Evolutionary conservation across 1,284 basidiomycete genomes (phyloP).

Genomic region (Tausonia pullulans): DNA sequence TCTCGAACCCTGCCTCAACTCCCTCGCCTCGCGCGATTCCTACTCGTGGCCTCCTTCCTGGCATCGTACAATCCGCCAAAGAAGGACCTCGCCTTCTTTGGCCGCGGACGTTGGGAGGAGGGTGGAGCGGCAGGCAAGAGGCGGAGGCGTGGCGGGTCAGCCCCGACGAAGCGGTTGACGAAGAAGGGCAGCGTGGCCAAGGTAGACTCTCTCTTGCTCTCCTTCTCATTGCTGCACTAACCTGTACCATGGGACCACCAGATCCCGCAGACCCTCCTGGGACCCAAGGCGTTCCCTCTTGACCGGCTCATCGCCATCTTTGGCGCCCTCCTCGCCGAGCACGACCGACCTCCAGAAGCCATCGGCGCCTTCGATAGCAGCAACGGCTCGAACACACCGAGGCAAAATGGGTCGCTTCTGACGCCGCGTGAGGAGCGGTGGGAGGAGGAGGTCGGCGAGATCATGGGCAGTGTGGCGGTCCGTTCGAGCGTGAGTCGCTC

Average conservation of each 20-base stretch:
- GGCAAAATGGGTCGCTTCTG: too few relatives aligned
- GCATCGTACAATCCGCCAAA: conserved; percentile 77
- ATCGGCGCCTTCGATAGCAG: too few relatives aligned
- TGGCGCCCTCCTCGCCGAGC: conserved; percentile 69
- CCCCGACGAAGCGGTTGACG: background rate
- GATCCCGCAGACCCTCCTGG: conserved; percentile 66
- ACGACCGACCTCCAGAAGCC: conserved; percentile 35
- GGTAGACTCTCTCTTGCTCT: conserved; percentile 6
- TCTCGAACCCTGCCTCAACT: conserved; percentile 29
- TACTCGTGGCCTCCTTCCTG: conserved; percentile 69
- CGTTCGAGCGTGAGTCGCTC: background rate
- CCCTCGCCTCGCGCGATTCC: conserved; percentile 55
- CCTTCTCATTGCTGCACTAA: background rate
- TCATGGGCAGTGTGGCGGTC: background rate
- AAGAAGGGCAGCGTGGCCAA: conserved; percentile 19
- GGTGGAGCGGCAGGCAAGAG: conserved; percentile 25
- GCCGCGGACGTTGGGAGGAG: conserved; percentile 41
- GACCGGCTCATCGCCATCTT: conserved; percentile 76
- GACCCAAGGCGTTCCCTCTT: conserved; percentile 67
- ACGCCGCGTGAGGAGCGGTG: background rate
- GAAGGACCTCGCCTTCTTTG: conserved; percentile 71
- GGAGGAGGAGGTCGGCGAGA: conserved; percentile 11
- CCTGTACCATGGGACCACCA: conserved; percentile 24
- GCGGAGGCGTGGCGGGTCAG: background rate
- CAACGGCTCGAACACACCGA: too few relatives aligned